Evolutionary conservation across 1,139 yeast species (phyloP).

Genomic region (Taphrina sp.): DNA sequence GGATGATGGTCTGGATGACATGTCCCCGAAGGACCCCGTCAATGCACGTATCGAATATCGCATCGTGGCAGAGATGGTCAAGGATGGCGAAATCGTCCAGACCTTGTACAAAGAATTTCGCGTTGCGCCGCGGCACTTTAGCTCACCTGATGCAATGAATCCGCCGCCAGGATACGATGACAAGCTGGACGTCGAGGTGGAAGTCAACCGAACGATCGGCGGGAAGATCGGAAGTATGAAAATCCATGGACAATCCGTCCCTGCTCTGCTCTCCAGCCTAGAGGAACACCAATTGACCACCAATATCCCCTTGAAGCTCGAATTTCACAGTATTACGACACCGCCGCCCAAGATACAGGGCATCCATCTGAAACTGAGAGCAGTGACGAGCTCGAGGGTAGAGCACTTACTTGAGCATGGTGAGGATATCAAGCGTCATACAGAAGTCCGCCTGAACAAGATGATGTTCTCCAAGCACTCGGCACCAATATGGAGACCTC

Average conservation of each 20-base stretch:
- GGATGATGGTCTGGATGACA: conserved; percentile 22
- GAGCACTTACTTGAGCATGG: conserved; percentile 21
- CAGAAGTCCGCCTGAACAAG: conserved; percentile 21
- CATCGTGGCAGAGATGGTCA: conserved; percentile 22
- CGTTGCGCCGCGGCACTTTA: conserved; percentile 31
- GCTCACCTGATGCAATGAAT: conserved; percentile 26
- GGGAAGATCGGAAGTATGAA: conserved; percentile 15
- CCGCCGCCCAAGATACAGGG: conserved; percentile 27
- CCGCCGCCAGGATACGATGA: conserved; percentile 30
- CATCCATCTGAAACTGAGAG: conserved; percentile 24
- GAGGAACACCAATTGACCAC: conserved; percentile 31
- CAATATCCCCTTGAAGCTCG: conserved; percentile 6
- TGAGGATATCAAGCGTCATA: conserved; percentile 19
- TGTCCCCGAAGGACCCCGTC: conserved; percentile 29
- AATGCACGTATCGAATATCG: conserved; percentile 25
- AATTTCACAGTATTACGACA: conserved; percentile 27
- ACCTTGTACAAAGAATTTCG: conserved; percentile 15
- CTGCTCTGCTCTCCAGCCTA: conserved; percentile 29
- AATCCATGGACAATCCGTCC: conserved; percentile 6
- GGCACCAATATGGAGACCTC: conserved; percentile 23
- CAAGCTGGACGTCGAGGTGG: conserved; percentile 11
- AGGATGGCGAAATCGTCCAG: not conserved
- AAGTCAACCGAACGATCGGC: conserved; percentile 25
- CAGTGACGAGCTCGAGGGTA: conserved; percentile 22
- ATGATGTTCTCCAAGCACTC: conserved; percentile 5